Evolutionary conservation across 129 eudicot genomes (phyloP), one percentile per base, ranked within the genome.

Genomic region (Arctium minus): DNA sequence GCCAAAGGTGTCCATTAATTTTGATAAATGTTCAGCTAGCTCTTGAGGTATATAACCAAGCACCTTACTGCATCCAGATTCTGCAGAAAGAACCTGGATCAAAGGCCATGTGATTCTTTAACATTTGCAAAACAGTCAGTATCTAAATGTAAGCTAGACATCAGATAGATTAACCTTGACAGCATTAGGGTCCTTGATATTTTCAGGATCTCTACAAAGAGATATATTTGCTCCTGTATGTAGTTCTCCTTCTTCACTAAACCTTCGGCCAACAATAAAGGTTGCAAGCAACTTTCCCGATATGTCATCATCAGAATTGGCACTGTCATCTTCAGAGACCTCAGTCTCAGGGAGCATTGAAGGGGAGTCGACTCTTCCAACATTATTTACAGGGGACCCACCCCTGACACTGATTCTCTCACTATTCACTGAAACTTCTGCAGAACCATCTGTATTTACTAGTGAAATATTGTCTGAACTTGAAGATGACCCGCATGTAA

Each of bases 31-130:
- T 73, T 95, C 94, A 74, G 98, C 97, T 72, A 95, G 84, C 77
- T 92, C 97, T 80, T 94, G 83, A 37, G 98, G 97, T 64, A 95
- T 83, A 89, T 85, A 95, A 79, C 98, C 98, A 82, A 95, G 85
- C 77, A 80, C 83, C 83, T 81, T 88, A 75, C 71, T 72, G 81
- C 73, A 33, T 44, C 73, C 94, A 84, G 78, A 78, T 64, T 89
- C 97, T 86, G 89, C 85, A 83, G 85, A 82, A 81, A 89, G 85
- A 85, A 92, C 98, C 98, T 95, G 94, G 60, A 80, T 29, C 76
- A 85, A 87, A 73, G 65, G 69, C 70, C 79, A 81, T 38, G 33
- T 44, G 62, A 71, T 71, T 39, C 33, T 56, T 87, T 69, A 32
- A 71, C 79, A 37, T 40, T 80, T 74, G 17, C 60, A 76, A 6